These are phyloP conservation scores for Allantophomopsis lycopodina DNA, from an alignment of 2,329 filamentous ascomycete species.

Conservation along the genomic window DNA sequence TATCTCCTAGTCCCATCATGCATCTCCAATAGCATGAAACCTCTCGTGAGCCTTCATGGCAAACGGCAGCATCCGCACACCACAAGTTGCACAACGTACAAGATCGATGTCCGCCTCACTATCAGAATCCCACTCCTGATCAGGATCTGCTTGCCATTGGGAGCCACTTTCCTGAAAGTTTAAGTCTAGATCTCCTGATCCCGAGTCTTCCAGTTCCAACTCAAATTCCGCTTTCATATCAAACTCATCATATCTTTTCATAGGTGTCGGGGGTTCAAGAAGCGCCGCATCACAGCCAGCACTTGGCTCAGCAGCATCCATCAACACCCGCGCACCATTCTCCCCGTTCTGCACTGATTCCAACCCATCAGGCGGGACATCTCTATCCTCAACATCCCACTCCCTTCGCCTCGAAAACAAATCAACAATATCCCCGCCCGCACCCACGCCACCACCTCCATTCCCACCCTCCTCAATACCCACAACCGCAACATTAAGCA, in stretches of 20 bases:
- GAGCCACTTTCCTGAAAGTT: background rate
- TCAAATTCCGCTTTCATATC: constrained; percentile 9
- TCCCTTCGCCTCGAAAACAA: constrained; percentile 73
- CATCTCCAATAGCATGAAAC: constrained; percentile 22
- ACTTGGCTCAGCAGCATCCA: constrained; percentile 12
- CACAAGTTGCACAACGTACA: constrained; percentile 18
- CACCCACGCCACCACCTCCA: constrained; percentile 24
- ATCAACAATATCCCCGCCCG: constrained; percentile 62
- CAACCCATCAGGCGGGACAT: constrained; percentile 15
- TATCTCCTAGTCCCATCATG: no score
- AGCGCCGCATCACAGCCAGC: constrained; percentile 12
- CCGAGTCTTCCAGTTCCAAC: constrained; percentile 14
- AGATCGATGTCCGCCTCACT: no score
- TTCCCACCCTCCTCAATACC: constrained; percentile 58
- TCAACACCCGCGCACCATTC: background rate
- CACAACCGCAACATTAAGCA: constrained; percentile 77
- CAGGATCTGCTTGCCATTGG: no score
- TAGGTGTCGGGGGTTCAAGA: constrained; percentile 1
- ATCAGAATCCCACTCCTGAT: no score
- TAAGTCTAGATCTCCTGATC: constrained; percentile 20
- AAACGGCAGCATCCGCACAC: constrained; percentile 30
- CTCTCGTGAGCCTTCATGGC: constrained; percentile 31
- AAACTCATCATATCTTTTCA: constrained; percentile 10
- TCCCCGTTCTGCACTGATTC: background rate
- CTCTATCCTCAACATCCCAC: constrained; percentile 42